phyloP scores from a whole-genome alignment of 2,329 filamentous ascomycete genomes.

The Arthrobotrys pseudoclavata region DNA sequence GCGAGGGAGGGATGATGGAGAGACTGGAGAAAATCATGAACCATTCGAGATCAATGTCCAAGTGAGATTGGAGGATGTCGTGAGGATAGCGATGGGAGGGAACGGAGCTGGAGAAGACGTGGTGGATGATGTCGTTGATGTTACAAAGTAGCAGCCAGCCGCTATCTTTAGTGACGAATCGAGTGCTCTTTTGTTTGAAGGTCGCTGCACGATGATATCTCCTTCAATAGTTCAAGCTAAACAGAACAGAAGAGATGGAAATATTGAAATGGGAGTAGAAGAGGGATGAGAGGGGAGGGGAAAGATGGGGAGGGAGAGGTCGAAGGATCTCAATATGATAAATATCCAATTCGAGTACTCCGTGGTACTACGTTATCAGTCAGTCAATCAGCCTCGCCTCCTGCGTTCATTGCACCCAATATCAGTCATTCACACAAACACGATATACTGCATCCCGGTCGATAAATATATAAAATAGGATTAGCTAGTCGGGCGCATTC shows the following conservation, averaged over 20 bases:
- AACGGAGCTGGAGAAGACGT: background rate
- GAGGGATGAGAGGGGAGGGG: no score
- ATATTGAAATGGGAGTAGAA: no score
- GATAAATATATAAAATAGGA: background rate
- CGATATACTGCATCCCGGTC: background rate
- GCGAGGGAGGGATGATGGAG: background rate
- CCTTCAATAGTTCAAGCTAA: no score
- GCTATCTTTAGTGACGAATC: slow-evolving; percentile 7
- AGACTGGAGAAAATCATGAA: background rate
- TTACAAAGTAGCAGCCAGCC: slow-evolving; percentile 6
- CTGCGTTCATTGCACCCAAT: no score
- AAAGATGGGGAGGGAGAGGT: no score
- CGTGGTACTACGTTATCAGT: no score
- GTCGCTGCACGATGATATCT: background rate
- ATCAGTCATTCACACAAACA: slow-evolving; percentile 15
- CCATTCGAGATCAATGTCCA: background rate
- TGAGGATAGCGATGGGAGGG: background rate
- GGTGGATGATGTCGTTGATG: background rate
- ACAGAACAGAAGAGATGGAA: no score
- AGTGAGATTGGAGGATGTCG: no score
- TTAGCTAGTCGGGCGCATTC: no score
- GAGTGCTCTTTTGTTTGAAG: background rate
- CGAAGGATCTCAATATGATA: no score
- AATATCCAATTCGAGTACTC: no score
- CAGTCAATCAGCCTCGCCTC: no score